Evolutionary conservation across 306 rosid species (phyloP).

Genomic region (Cercis canadensis): DNA sequence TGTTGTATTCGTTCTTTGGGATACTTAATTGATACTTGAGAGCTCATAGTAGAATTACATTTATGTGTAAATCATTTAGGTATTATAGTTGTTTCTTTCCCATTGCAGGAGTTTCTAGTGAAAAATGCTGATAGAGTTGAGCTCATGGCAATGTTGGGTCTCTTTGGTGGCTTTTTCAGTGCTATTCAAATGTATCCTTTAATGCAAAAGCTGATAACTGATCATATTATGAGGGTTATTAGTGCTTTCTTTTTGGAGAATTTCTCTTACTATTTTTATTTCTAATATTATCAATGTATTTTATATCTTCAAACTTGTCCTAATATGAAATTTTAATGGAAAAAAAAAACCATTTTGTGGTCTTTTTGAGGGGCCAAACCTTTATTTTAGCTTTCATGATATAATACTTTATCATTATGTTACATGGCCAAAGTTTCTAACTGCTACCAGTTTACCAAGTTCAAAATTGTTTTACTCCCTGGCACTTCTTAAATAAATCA

Average conservation of each 20-base stretch:
- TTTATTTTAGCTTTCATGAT: constrained; percentile 4
- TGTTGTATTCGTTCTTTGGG: too few species aligned
- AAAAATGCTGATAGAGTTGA: constrained; percentile 89
- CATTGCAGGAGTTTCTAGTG: constrained; percentile 82
- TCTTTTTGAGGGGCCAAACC: constrained; percentile 1
- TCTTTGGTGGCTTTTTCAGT: constrained; percentile 80
- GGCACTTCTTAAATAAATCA: neutral
- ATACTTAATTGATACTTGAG: too few species aligned
- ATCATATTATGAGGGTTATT: constrained; percentile 11
- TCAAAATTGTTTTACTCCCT: constrained; percentile 18
- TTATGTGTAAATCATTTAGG: constrained; percentile 6
- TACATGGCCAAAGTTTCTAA: constrained; percentile 9
- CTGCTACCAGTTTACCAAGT: constrained; percentile 12
- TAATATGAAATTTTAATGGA: constrained; percentile 17
- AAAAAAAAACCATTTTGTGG: constrained; percentile 16
- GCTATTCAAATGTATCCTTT: constrained; percentile 97
- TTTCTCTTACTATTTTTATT: neutral
- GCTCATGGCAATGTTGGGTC: constrained; percentile 86
- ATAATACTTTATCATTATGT: constrained; percentile 15
- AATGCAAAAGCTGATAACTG: constrained; percentile 8
- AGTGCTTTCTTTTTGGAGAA: constrained; percentile 19
- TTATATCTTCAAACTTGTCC: constrained; percentile 16
- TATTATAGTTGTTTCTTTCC: constrained; percentile 20
- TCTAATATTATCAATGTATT: constrained; percentile 18
- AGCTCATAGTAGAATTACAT: too few species aligned